Evolutionary conservation across 2,329 filamentous ascomycete genomes (phyloP), one percentile per base, ranked within the genome.

Genomic region (Eutypa lata): DNA sequence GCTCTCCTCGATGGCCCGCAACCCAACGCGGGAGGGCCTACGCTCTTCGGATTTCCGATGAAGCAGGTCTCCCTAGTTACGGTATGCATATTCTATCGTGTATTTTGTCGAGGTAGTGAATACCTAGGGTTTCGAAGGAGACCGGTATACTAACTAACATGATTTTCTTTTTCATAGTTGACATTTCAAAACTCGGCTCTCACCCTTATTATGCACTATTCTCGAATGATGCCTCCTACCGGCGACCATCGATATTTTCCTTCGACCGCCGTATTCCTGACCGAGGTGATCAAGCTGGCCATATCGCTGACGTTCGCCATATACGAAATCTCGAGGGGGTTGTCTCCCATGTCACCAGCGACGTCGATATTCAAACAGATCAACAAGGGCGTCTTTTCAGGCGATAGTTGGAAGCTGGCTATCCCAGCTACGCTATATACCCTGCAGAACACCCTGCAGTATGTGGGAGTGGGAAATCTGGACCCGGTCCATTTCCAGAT

Each of bases 401-500:
- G 88, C 10, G 94, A 97, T 67, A 91, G 91, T 61, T 97, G 93
- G 93, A 96, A 96, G 71, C 75, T 99, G 58, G 91, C 90, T 8
- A 86, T 97, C 42, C 94, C 93, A 0, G 94, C 93, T 3, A 80
- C 85, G 4, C 78, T 97, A 2, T 97, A 96, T 68, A 96, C 93
- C 0, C 69, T 97, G 26, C 91, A 97, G 65, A 97, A 97, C 66
- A 89, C 89, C n/a, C 75, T 97, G 50, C 91, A 97, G 69, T 99
- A 97, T 66, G 82, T 95, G 49, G 93, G 91, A 1, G 84, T 97
- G 11, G 91, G 90, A 56, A 97, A 97, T 61, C 72, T 97, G 62
- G 91, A 96, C 64, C 89, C 93, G 0, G 91, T 94, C 4, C 91
- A 93, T 50, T 97, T 97, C 67, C 92, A 97, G 71, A 87, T 96